Evolutionary conservation across 192 early-diverging fungal genomes (phyloP).

Genomic region (Rhizophagus prolifer): DNA sequence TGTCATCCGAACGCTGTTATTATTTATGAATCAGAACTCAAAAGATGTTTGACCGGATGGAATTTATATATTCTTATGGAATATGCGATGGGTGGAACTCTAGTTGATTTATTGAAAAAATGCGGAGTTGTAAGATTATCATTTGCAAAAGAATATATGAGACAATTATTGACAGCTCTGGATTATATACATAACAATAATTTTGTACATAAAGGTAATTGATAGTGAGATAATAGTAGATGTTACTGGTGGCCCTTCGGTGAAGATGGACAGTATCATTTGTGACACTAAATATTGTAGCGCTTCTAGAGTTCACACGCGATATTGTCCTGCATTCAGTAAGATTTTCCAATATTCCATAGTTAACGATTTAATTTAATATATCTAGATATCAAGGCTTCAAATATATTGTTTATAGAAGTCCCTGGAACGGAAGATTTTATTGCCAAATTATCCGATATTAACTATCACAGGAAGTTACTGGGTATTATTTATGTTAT

Average conservation of each 20-base stretch:
- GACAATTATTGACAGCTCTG: conserved; percentile 63
- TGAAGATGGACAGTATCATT: no score
- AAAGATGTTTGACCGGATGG: conserved; percentile 41
- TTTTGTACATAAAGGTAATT: conserved; percentile 59
- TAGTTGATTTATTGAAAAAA: conserved; percentile 63
- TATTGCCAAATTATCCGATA: conserved; percentile 63
- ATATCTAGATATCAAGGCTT: conserved; percentile 42
- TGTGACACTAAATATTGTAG: no score
- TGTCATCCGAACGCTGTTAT: conserved; percentile 59
- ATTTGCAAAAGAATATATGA: conserved; percentile 61
- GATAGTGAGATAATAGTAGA: no score
- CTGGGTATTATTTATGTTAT: conserved; percentile 42
- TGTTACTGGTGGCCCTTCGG: no score
- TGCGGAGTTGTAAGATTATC: conserved; percentile 59
- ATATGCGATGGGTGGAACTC: conserved; percentile 48
- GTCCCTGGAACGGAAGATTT: conserved; percentile 27
- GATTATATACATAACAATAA: conserved; percentile 65
- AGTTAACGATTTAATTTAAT: not conserved
- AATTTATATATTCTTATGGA: conserved; percentile 54
- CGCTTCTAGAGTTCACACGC: no score
- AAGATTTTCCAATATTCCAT: not conserved
- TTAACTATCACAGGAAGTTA: conserved; percentile 64
- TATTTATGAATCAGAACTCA: conserved; percentile 59
- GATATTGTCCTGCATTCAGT: no score
- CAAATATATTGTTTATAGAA: conserved; percentile 43